phyloP scores from a whole-genome alignment of 768 basidiomycete genomes.

The Tricholoma flavovirens region DNA sequence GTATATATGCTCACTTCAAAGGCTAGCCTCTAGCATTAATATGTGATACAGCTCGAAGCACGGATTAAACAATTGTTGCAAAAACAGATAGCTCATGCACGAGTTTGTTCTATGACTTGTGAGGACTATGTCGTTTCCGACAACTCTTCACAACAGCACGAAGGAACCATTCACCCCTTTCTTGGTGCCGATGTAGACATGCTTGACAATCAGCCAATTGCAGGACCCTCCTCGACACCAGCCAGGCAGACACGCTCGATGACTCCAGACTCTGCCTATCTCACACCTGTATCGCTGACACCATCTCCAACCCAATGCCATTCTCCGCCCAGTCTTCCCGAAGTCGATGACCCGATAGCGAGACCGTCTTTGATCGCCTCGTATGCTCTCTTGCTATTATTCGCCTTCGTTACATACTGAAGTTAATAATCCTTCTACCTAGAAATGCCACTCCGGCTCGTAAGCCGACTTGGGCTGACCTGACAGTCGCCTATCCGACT shows the following conservation, averaged over 20 bases:
- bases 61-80: background rate
- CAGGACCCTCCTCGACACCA: background rate
- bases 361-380: background rate
- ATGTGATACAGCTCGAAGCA: background rate
- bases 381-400: background rate
- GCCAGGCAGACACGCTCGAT: background rate
- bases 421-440: background rate
- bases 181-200: background rate
- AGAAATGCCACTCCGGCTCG: slow-evolving; percentile 1
- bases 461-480: background rate
- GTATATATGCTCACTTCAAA: background rate
- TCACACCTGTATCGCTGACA: background rate
- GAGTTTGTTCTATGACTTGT: background rate
- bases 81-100: background rate
- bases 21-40: background rate
- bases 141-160: background rate
- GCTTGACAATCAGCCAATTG: background rate
- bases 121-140: background rate
- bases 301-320: background rate
- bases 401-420: no score
- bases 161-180: background rate
- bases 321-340: background rate
- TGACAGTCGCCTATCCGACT: slow-evolving; percentile 4
- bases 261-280: background rate
- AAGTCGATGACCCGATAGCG: background rate